Evolutionary conservation across 2,329 filamentous ascomycete species (phyloP).

Genomic region (Lachnellula cervina): DNA sequence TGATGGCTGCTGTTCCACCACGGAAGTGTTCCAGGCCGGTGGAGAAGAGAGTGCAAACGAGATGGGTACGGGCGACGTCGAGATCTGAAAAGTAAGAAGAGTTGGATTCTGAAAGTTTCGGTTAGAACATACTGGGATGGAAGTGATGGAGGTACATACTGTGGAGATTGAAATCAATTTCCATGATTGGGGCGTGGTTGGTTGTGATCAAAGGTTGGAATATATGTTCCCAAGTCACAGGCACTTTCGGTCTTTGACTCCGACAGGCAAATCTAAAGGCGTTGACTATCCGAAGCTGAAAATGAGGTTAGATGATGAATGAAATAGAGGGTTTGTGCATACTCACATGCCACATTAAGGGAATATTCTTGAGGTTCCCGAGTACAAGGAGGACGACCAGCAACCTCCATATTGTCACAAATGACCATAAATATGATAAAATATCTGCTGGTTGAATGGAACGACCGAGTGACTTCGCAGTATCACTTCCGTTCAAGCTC

Average conservation of each 20-base stretch:
- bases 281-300: constrained; percentile 32
- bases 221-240: constrained; percentile 47
- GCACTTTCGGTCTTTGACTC: constrained; percentile 38
- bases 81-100: constrained; percentile 66
- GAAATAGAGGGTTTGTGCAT: not conserved
- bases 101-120: constrained; percentile 47
- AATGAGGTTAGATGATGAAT: not conserved
- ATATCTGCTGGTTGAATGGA: not conserved
- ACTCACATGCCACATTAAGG: constrained; percentile 58
- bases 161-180: constrained; percentile 70
- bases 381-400: constrained; percentile 38
- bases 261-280: constrained; percentile 42
- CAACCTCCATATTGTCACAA: constrained; percentile 30
- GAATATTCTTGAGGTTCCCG: constrained; percentile 54
- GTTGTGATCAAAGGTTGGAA: constrained; percentile 60
- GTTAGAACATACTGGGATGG: not conserved
- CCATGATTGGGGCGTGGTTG: constrained; percentile 55
- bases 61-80: constrained; percentile 61
- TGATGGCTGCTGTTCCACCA: constrained; percentile 30
- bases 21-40: constrained; percentile 32
- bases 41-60: constrained; percentile 48
- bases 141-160: constrained; percentile 29
- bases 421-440: constrained; percentile 21
- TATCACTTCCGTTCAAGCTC: not conserved
- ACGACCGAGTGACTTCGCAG: not conserved